Base-by-base conservation (phyloP, 2,329 filamentous ascomycete genomes). In the Fusarium avenaceum region DNA sequence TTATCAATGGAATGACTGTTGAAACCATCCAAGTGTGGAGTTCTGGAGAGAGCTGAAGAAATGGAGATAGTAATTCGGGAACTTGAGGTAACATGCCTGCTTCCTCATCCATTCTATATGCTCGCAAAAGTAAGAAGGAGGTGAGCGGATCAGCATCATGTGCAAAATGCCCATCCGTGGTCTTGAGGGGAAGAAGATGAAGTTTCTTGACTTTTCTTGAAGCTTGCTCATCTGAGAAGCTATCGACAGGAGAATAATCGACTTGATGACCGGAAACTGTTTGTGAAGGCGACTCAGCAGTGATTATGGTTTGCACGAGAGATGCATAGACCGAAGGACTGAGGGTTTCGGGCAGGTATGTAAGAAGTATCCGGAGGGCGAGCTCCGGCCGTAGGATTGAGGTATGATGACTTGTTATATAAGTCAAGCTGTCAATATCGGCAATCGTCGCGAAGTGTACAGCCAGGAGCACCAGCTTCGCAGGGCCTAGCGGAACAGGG, bases 391-490 rank as follows among this genome's bases (percentile, higher is more conserved):
- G 83, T 55, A 96, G 82, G 38, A 89, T 83, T 55, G 85, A 81
- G 53, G 80, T 78, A 70, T 91, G 81, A 39, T 83, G 81, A 22
- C 85, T 82, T 52, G 87, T 84, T 65, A 96, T 82, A 53, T 82
- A 82, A 57, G 86, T 84, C 62, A 96, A 80, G 67, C 85, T 84
- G 70, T 84, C 77, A 71, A 94, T 82, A 76, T 94, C 87, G 74
- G 87, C 85, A 72, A 87, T 86, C 64, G 86, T 85, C 54, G 92
- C 88, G 71, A 90, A 85, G 73, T 93, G 87, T 22, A 89, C 89
- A 44, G 92, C 90, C 49, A 95, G 85, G 59, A 96, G 86, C 59
- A 93, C 81, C 69, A 90, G 87, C 76, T 93, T 92, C 57, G 90
- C 84, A 49, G 88, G 83, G 13, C 90, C 89, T 57, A 92, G 82